phyloP scores from a whole-genome alignment of 139 green algal species.

The Chlamydomonas eustigma region DNA sequence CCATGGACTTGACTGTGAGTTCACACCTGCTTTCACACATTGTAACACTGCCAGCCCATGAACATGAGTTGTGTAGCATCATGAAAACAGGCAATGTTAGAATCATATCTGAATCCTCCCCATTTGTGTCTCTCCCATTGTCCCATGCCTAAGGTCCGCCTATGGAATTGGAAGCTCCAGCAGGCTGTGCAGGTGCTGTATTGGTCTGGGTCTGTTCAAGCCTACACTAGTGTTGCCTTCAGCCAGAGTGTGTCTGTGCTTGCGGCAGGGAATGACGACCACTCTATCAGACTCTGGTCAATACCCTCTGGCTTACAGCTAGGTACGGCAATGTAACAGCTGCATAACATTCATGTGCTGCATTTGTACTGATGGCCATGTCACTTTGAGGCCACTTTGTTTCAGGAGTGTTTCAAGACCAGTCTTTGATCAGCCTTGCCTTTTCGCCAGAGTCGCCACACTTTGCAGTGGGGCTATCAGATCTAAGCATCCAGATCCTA shows the following conservation, averaged over 20 bases:
- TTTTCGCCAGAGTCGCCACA: background rate
- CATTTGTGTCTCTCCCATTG: no score
- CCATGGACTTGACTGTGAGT: background rate
- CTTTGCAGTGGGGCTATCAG: background rate
- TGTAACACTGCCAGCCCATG: no score
- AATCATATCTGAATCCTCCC: no score
- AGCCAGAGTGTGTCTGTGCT: background rate
- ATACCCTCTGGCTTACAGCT: background rate
- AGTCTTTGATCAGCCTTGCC: constrained; percentile 1
- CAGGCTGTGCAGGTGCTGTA: background rate
- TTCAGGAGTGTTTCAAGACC: background rate
- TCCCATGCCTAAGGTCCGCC: no score
- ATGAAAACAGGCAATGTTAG: no score
- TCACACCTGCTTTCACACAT: no score
- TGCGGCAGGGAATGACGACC: background rate
- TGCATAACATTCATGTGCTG: no score
- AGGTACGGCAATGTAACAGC: no score
- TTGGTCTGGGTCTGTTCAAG: background rate
- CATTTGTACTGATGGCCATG: no score
- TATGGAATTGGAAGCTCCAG: background rate
- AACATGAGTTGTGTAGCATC: no score
- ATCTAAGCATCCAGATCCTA: constrained; percentile 5
- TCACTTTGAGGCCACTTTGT: no score
- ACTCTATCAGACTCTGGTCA: background rate
- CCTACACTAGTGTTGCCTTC: no score